Evolutionary conservation across 2,329 filamentous ascomycete species (phyloP), one percentile per base, ranked within the genome.

Genomic region (Ophiocordyceps camponoti-leonardi): DNA sequence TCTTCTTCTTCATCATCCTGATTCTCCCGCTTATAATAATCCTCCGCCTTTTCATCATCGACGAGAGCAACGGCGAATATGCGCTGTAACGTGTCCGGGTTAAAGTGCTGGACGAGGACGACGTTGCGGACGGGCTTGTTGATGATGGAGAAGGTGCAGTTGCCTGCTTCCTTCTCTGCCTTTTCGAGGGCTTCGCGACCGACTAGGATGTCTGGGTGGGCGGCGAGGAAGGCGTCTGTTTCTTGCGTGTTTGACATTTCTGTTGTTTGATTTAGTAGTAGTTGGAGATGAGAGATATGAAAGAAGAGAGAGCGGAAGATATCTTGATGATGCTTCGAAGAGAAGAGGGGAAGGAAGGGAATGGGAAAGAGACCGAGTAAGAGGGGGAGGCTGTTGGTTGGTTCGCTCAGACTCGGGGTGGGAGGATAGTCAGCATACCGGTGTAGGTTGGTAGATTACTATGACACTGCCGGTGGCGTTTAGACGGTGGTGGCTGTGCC

Each of bases 41-140:
- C 44, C 41, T 46, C 43, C 3, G 48, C 42, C 35, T 43, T 43
- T 22, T 46, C 13, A 42, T 49, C 48, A 22, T 47, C 37, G 37
- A 49, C 44, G 16, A 51, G 42, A 2, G 46, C 48, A 12, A 45
- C 48, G 10, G 45, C 49, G n/a, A 46, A 47, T n/a, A 48, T 3
- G 45, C 48, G 48, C 43, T 49, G 33, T 22, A 46, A 42, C 10
- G 50, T 51, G 28, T 51, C 48, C 16, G 48, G 45, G 30, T 51
- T 43, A 37, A 47, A 50, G 33, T 43, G 33, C 42, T 51, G 50
- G 18, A 49, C 31, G 35, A 51, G 11, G 16, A 51, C 46, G 33
- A 50, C 42, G 33, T 50, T 48, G 30, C 30, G 22, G 12, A 47
- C 35, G 6, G 50, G 50, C 44, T 51, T 50, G 48, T 51, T 50